phyloP scores from a whole-genome alignment of 495 filamentous ascomycete species.

The Elaphomyces granulatus region DNA sequence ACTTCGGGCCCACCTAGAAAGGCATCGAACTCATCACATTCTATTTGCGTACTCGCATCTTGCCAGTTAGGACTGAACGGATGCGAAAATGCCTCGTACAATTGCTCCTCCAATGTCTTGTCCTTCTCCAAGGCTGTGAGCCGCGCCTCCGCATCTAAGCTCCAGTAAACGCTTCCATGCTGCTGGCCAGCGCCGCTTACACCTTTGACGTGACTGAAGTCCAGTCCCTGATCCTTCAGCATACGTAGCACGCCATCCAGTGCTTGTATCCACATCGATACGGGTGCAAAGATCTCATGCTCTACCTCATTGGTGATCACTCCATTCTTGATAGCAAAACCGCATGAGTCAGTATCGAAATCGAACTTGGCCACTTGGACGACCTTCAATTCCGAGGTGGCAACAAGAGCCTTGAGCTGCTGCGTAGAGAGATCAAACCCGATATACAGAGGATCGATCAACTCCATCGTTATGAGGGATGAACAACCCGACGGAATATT shows the following conservation, averaged over 20 bases:
- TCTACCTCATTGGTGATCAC: conserved; percentile 67
- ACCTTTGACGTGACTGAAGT: conserved; percentile 63
- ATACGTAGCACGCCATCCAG: conserved; percentile 67
- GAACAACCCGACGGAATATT: too few relatives aligned
- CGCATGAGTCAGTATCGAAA: conserved; percentile 57
- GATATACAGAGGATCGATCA: conserved; percentile 53
- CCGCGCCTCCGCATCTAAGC: conserved; percentile 47
- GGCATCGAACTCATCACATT: conserved; percentile 79
- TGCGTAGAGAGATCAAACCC: conserved; percentile 96
- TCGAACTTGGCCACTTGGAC: conserved; percentile 40
- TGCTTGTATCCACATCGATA: conserved; percentile 89
- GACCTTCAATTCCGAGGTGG: conserved; percentile 50
- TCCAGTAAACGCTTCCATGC: conserved; percentile 94
- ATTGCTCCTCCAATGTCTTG: conserved; percentile 51
- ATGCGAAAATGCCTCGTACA: conserved; percentile 66
- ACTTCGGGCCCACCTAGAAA: conserved; percentile 46
- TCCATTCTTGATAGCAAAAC: conserved; percentile 70
- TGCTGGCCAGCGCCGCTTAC: conserved; percentile 91
- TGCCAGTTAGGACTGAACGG: conserved; percentile 94
- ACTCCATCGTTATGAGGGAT: too few relatives aligned
- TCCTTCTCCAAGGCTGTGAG: conserved; percentile 45
- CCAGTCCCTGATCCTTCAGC: conserved; percentile 56
- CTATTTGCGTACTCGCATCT: conserved; percentile 79
- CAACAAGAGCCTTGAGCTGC: conserved; percentile 82
- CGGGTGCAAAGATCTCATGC: conserved; percentile 80